These are phyloP conservation scores for Termitomyces sp. DNA, from an alignment of 768 basidiomycete genomes.

Conservation along the genomic window DNA sequence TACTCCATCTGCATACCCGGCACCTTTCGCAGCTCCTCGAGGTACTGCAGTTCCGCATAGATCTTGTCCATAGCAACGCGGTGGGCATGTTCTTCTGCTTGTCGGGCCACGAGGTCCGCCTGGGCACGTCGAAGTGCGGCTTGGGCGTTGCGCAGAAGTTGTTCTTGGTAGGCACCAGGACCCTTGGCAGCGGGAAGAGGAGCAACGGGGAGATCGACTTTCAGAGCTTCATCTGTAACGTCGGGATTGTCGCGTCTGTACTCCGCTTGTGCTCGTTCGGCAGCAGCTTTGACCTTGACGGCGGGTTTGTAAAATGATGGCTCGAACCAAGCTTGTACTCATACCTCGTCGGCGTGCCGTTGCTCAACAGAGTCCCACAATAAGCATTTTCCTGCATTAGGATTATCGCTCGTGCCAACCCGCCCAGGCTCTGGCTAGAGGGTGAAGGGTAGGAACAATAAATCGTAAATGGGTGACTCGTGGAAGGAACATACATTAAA, in stretches of 20 bases:
- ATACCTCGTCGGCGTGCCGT: conserved; percentile 63
- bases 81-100: neutral
- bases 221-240: conserved; percentile 50
- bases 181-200: conserved; percentile 18
- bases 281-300: conserved; percentile 60
- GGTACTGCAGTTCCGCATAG: neutral
- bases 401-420: conserved; percentile 17
- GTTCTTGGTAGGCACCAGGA: neutral
- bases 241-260: conserved; percentile 60
- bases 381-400: conserved; percentile 41
- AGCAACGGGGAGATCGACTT: conserved; percentile 55
- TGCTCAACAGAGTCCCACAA: conserved; percentile 67
- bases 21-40: neutral
- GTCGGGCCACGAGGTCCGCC: neutral
- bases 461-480: conserved; percentile 1
- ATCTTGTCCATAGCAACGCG: neutral
- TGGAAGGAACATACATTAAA: conserved; percentile 41
- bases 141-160: conserved; percentile 4
- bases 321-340: neutral
- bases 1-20: neutral
- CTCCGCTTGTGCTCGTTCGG: conserved; percentile 59
- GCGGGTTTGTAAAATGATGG: neutral
- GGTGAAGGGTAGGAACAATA: conserved; percentile 9
- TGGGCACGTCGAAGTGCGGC: neutral
- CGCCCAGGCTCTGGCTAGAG: conserved; percentile 1